Base-by-base conservation (phyloP, 176 grass and related monocot genomes). In the Aegilops bicornis region DNA sequence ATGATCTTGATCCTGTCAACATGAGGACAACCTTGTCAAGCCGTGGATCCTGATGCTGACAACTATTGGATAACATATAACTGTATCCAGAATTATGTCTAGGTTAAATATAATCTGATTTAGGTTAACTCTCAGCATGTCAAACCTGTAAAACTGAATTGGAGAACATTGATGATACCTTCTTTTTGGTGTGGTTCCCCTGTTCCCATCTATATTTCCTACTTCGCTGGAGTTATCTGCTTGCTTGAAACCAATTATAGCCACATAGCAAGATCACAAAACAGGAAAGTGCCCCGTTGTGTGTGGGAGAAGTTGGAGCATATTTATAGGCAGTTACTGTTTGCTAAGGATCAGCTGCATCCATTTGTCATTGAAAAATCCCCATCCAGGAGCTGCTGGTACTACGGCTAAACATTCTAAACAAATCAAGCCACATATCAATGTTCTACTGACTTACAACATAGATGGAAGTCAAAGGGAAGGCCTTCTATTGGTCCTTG, bases 11-110 rank as follows among this genome's bases (percentile, higher is more conserved):
- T 74, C 23, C 43, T 76, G 72, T 50, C 42, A 76, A 50, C 71
- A 74, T 74, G 71, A 74, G 14, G 43, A 50, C 72, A 75, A 50
- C 47, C 72, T 76, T 50, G 42, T 43, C 72, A 76, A 76, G 47
- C 72, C 42, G 47, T 48, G 75, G 29, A 32, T 77, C 29, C 17
- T 4, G 14, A 43, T 80, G 35, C 60, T 43, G 23, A 64, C 36
- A 80, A 43, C 59, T 40, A 15, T 63, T 63, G n/a, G 59, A 61
- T 78, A 37, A 78, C 11, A 37, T 43, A 25, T 64, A 64, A 42
- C 36, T 64, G 78, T 54, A 80, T 64, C 58, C 39, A 66, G 24
- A 68, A 30, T 68, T 48, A 81, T 43, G 40, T 10, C 63, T 50
- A 50, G 40, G 39, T 81, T 64, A 80, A 80, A 27, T 80, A 43